Evolutionary conservation across 768 basidiomycete genomes (phyloP).

Genomic region (Russula sp.): DNA sequence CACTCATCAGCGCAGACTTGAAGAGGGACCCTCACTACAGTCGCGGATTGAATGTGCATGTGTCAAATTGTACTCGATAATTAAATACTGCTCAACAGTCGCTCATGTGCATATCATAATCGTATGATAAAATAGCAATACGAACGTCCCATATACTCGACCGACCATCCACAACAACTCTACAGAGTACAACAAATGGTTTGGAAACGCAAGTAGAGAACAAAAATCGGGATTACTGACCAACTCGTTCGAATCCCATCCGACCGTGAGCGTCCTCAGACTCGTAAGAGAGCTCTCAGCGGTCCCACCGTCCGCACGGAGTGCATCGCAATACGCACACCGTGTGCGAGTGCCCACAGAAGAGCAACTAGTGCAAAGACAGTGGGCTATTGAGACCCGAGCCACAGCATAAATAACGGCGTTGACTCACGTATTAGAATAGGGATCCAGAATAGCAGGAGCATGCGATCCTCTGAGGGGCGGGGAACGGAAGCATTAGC

Average conservation of each 20-base stretch:
- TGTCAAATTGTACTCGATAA: constrained; percentile 3
- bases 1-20: background rate
- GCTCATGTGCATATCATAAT: background rate
- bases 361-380: constrained; percentile 28
- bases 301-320: constrained; percentile 21
- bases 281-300: constrained; percentile 17
- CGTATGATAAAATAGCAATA: constrained; percentile 17
- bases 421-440: constrained; percentile 64
- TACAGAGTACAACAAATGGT: background rate
- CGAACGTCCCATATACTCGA: background rate
- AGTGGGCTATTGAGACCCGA: background rate
- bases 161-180: constrained; percentile 2
- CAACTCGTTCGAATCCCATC: background rate
- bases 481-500: constrained; percentile 1
- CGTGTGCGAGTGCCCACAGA: constrained; percentile 32
- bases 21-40: background rate
- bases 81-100: background rate
- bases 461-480: constrained; percentile 86
- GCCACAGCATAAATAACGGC: background rate
- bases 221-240: background rate
- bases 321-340: constrained; percentile 22
- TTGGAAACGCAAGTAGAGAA: constrained; percentile 1
- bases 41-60: background rate
- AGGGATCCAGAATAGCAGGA: constrained; percentile 80
- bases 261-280: constrained; percentile 5